Percentiles rank a stretch among this genome's conserved stretches.
Evolutionary conservation across 805 yeast genomes (phyloP).

Genomic region (Zygosaccharomyces rouxii): DNA sequence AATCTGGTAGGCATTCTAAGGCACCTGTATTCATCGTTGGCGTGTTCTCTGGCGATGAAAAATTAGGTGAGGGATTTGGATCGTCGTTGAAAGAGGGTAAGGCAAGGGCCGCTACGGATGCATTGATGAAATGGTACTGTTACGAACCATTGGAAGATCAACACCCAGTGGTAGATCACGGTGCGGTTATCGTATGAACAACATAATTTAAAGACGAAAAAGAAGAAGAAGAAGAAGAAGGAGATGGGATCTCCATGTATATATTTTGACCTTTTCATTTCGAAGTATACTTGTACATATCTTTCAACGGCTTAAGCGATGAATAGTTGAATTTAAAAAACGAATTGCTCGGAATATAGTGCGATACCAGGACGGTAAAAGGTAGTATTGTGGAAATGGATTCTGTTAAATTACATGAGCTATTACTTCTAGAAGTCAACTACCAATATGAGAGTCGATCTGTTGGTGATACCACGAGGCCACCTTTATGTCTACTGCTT

Average conservation of each 20-base stretch:
- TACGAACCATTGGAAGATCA: constrained; percentile 70
- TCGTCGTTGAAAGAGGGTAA: constrained; percentile 86
- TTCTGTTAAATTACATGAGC: constrained; percentile 6
- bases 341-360: background rate
- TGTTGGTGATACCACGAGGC: background rate
- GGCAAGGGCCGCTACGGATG: constrained; percentile 85
- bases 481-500: constrained; percentile 17
- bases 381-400: background rate
- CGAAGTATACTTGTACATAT: constrained; percentile 6
- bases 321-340: background rate
- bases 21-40: constrained; percentile 90
- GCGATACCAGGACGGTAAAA: no score
- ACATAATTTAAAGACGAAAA: background rate
- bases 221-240: no score
- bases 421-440: constrained; percentile 12
- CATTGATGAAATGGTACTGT: constrained; percentile 87
- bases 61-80: constrained; percentile 94
- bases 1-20: constrained; percentile 82
- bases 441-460: constrained; percentile 9
- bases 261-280: constrained; percentile 8
- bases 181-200: constrained; percentile 40
- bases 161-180: constrained; percentile 50
- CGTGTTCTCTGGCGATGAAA: constrained; percentile 74
- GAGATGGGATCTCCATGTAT: constrained; percentile 10
- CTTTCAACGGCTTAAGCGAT: constrained; percentile 7